These are phyloP conservation scores for Schrenkiella parvula DNA, from an alignment of 345 rosid species.

Conservation along the genomic window DNA sequence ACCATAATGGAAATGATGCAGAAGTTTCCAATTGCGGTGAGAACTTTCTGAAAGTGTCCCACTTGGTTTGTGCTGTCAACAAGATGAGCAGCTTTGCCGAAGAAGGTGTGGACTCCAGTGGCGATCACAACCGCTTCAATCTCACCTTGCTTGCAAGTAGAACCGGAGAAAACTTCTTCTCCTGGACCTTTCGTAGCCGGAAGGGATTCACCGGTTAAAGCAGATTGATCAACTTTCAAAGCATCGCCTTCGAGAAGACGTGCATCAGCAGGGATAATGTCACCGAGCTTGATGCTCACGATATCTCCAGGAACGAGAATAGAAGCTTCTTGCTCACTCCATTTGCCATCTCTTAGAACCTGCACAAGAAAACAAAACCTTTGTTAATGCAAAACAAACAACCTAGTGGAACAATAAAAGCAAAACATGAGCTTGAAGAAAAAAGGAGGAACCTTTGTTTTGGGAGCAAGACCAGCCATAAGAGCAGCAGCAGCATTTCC, in stretches of 20 bases:
- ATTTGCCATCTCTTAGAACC: conserved; percentile 74
- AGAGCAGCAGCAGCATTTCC: conserved; percentile 93
- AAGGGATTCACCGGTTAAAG: conserved; percentile 87
- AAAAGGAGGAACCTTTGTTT: conserved; percentile 51
- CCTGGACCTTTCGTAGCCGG: conserved; percentile 73
- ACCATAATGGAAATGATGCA: conserved; percentile 70
- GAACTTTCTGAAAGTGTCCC: conserved; percentile 81
- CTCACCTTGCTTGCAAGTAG: conserved; percentile 90
- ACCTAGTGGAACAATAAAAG: not conserved
- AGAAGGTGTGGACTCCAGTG: conserved; percentile 84
- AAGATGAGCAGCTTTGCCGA: conserved; percentile 91
- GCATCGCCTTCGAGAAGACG: conserved; percentile 91
- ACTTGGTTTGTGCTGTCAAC: conserved; percentile 85
- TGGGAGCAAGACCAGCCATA: conserved; percentile 64
- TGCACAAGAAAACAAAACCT: conserved; percentile 1
- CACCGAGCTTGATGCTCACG: conserved; percentile 75
- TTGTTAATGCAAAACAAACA: not conserved
- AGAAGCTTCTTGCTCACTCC: conserved; percentile 75
- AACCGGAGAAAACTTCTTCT: conserved; percentile 72
- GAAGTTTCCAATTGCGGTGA: conserved; percentile 84
- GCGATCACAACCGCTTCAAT: conserved; percentile 84
- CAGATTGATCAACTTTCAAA: conserved; percentile 80
- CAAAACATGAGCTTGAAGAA: not conserved
- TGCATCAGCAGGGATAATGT: conserved; percentile 89
- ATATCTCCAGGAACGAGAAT: conserved; percentile 86